Base-by-base conservation (phyloP, 371 early-diverging fungal genomes). In the Choanephora cucurbitarum region DNA sequence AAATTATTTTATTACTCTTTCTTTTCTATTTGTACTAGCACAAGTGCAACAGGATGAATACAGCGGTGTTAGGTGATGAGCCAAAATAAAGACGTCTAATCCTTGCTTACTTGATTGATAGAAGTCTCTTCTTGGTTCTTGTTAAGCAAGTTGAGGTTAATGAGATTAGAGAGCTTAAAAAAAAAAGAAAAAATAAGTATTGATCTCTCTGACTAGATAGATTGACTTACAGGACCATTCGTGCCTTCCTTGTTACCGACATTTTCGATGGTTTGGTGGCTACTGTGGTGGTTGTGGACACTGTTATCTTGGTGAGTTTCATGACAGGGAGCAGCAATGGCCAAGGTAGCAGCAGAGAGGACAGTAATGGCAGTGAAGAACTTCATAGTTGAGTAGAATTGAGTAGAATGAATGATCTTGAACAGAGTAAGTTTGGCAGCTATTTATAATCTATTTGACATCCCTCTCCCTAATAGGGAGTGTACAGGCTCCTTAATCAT, bases 281-380 rank as follows among this genome's bases (percentile, higher is more conserved):
- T 60, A 2, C 48, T 22, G 28, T 59, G 52, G 52, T 60, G 49
- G 9, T n/a, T 23, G 22, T 46, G 40, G 9, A 17, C 24, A 19
- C 48, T 54, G 46, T 54, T 44, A n/a, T 54, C 46, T 19, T 45
- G 44, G 11, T 44, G 21, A 14, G 32, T 52, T 18, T 22, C 24
- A 55, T 43, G 41, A 18, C 40, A 24, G 10, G 58, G 58, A 31
- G 52, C 58, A 51, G 58, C 58, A 51, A 51, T 34, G 7, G 32
- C 52, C n/a, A 51, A 17, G 23, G 47, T 23, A 51, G 52, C 58
- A 45, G 44, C 15, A 46, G 52, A 51, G 32, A 51, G 46, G 33
- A 58, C 44, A 22, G 58, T 40, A 24, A 58, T 23, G 17, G 51
- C 19, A 28, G 58, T 22, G 18, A 45, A 18, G 15, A 51, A 22